Percentiles rank a stretch among this genome's conserved stretches.
These are phyloP conservation scores for Gossypium schwendimanii DNA, from an alignment of 441 rosid species.

Conservation along the genomic window DNA sequence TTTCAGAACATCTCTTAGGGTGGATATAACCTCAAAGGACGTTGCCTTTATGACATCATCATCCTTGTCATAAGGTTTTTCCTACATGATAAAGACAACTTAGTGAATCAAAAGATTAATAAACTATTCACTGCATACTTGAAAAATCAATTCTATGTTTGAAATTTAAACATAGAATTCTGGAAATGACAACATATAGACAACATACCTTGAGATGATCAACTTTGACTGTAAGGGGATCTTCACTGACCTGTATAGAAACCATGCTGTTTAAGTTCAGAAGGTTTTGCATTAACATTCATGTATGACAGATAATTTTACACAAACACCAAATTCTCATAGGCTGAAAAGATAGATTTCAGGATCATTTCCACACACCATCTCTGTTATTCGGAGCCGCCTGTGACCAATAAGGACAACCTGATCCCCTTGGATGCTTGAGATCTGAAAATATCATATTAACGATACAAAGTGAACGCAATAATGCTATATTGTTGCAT, in stretches of 20 bases:
- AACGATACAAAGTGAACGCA: constrained; percentile 3
- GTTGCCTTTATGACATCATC: constrained; percentile 98
- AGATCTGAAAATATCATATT: constrained; percentile 48
- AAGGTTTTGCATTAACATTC: constrained; percentile 11
- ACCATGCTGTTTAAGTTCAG: constrained; percentile 12
- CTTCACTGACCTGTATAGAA: constrained; percentile 68
- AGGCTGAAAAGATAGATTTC: background rate
- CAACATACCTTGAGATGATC: constrained; percentile 84
- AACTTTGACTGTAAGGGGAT: constrained; percentile 91
- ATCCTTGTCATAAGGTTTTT: constrained; percentile 83
- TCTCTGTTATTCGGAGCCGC: constrained; percentile 82
- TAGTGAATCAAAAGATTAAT: background rate
- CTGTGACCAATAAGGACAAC: constrained; percentile 92
- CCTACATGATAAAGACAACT: constrained; percentile 42
- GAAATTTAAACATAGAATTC: constrained; percentile 7
- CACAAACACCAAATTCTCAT: background rate
- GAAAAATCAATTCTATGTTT: background rate
- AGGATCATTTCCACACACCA: constrained; percentile 42
- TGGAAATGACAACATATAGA: constrained; percentile 12
- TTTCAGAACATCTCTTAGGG: constrained; percentile 87
- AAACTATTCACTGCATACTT: constrained; percentile 12
- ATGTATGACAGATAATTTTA: background rate
- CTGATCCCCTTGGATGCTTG: constrained; percentile 87
- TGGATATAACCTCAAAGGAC: constrained; percentile 92
- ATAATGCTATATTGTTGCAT: background rate